Evolutionary conservation across 176 grass and related monocot genomes (phyloP).

Genomic region (Zea luxurians): DNA sequence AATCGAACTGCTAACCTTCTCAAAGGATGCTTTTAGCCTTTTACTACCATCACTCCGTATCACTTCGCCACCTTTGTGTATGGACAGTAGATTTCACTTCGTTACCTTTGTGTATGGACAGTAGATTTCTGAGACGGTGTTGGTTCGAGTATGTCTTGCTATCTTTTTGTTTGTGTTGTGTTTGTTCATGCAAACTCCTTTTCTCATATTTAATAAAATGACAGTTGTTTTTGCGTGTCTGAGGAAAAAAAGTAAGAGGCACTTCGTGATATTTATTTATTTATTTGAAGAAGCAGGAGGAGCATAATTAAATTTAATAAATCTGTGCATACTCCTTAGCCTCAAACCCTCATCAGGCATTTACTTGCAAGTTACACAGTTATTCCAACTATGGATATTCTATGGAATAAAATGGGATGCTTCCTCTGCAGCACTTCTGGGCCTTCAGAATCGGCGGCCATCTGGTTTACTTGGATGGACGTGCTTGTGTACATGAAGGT

Average conservation of each 20-base stretch:
- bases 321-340: slow-evolving; percentile 13
- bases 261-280: neutral
- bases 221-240: neutral
- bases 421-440: slow-evolving; percentile 53
- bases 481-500: slow-evolving; percentile 47
- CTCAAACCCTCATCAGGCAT: neutral
- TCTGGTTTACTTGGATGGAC: slow-evolving; percentile 64
- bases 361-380: neutral
- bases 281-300: neutral
- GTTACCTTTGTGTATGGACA: neutral
- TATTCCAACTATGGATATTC: neutral
- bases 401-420: slow-evolving; percentile 36
- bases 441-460: slow-evolving; percentile 70
- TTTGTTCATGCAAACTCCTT: neutral
- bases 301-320: slow-evolving; percentile 15
- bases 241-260: neutral
- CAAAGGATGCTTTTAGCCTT: neutral
- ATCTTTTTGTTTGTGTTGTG: neutral
- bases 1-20: slow-evolving; percentile 23
- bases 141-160: neutral
- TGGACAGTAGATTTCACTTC: neutral
- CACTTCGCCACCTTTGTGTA: neutral
- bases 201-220: neutral
- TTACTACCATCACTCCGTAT: neutral
- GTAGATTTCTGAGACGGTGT: neutral